Evolutionary conservation across 228 moss, liverwort and hornwort genomes (phyloP), one percentile per base, ranked within the genome.

Genomic region (Sphagnum magellanicum): DNA sequence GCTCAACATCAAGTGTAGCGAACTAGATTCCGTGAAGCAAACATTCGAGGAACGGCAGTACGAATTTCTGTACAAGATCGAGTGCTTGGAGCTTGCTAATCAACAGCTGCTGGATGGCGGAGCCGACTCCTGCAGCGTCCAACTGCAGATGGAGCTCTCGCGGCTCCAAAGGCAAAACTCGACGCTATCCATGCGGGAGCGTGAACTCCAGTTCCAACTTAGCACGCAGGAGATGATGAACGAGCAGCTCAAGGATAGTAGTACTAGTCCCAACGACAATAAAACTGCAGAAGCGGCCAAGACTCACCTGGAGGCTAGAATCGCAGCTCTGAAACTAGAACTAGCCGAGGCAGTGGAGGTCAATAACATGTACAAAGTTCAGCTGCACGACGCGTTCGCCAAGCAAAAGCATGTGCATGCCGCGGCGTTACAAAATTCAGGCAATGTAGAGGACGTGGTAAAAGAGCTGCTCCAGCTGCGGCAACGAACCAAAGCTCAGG

Each of bases 161-260:
- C 80, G 83, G 16, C 87, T 87, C 5, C 87, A 87, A 66, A 83
- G 77, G 50, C 87, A 87, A 63, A 87, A 87, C 46, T 87, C 83
- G 49, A 74, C 80, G 49, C 87, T 87, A 16, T 78, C 81, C 60
- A 73, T 83, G 17, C 83, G 87, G 12, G 87, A 87, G 52, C 87
- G 83, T 14, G 87, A 81, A 80, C 76, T 87, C 15, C 80, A 80
- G 72, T 83, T 78, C 65, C 78, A 87, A 55, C 79, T 87, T 5
- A 83, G 74, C 66, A 78, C 81, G 59, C 83, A 87, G 50, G 83
- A 87, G 8, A 80, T 83, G 72, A 16, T 87, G 4, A 81, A 74
- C 63, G 72, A 76, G 49, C 83, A 83, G 72, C 75, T 76, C 53
- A 69, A 75, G 53, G 80, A 80, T 48, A 81, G 81, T 63, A 73